Conservation (phyloP, 441 rosid genomes). For the Arabidopsis lyrata region DNA sequence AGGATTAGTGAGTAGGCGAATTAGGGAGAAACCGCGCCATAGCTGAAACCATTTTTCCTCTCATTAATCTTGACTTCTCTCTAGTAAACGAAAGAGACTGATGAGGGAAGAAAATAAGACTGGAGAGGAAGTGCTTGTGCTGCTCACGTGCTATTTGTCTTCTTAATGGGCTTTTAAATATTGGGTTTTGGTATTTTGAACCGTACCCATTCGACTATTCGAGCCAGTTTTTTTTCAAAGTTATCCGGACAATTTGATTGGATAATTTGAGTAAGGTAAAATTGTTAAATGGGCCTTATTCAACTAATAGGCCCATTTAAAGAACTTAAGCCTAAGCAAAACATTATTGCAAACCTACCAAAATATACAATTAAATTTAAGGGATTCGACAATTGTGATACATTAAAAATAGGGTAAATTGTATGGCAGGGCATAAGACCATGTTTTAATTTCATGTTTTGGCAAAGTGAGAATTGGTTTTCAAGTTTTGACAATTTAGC, state of each 20-base stretch:
- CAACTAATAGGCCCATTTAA: no score
- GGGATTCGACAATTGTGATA: no score
- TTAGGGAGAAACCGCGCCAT: background rate
- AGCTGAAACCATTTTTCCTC: background rate
- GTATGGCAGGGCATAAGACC: no score
- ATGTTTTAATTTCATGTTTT: no score
- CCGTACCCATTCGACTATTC: background rate
- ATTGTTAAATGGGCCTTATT: no score
- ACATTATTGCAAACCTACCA: no score
- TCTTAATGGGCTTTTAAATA: background rate
- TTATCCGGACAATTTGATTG: background rate
- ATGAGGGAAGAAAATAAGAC: background rate
- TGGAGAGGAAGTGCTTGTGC: background rate
- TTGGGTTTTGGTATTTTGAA: background rate
- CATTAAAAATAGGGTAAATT: no score
- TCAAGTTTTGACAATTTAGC: no score
- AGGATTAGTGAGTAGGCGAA: background rate
- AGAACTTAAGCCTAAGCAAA: no score
- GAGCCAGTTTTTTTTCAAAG: background rate
- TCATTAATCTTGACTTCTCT: background rate
- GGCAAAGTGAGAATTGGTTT: no score
- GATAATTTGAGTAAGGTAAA: background rate
- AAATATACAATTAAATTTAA: no score
- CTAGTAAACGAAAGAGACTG: background rate
- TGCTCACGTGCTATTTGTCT: conserved; percentile 1